A percentile compares a stretch with the other conserved stretches of the same genome.
These are phyloP conservation scores for Candida oleophila DNA, from an alignment of 805 yeast genomes.

Conservation along the genomic window DNA sequence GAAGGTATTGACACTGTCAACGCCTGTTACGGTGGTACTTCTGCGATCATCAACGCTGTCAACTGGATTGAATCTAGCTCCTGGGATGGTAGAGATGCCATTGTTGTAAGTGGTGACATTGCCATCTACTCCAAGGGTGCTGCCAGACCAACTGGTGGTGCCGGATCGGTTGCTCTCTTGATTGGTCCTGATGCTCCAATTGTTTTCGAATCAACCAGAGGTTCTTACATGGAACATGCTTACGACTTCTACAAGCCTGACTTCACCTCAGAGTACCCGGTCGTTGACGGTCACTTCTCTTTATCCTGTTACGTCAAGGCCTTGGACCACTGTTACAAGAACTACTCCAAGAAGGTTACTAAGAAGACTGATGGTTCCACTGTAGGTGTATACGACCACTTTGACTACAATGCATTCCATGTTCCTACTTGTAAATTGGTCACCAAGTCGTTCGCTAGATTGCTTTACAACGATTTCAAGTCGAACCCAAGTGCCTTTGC, in stretches of 20 bases:
- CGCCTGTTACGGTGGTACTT: slow-evolving; percentile 99
- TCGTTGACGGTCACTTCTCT: slow-evolving; percentile 96
- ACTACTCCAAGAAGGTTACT: slow-evolving; percentile 72
- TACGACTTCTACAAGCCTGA: slow-evolving; percentile 99
- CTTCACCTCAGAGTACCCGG: slow-evolving; percentile 93
- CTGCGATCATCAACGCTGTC: slow-evolving; percentile 87
- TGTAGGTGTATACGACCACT: slow-evolving; percentile 65
- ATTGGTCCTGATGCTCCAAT: slow-evolving; percentile 98
- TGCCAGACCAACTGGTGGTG: slow-evolving; percentile 99
- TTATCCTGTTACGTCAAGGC: slow-evolving; percentile 93
- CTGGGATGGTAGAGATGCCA: slow-evolving; percentile 98
- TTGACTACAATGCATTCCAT: slow-evolving; percentile 95
- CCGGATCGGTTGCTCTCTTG: slow-evolving; percentile 90
- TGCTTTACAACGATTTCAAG: slow-evolving; percentile 83
- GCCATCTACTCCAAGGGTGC: slow-evolving; percentile 97
- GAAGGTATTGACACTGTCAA: slow-evolving; percentile 96
- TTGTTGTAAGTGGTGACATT: slow-evolving; percentile 96
- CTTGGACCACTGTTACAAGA: slow-evolving; percentile 78
- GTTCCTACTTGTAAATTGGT: slow-evolving; percentile 98
- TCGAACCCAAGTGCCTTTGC: slow-evolving; percentile 62
- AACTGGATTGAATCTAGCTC: slow-evolving; percentile 95
- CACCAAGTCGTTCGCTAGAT: slow-evolving; percentile 86
- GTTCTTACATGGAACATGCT: slow-evolving; percentile 93
- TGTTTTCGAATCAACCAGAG: slow-evolving; percentile 85
- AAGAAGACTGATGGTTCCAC: slow-evolving; percentile 40